These are phyloP conservation scores for Solanum virginianum DNA, from an alignment of 257 asterid species.

Conservation along the genomic window DNA sequence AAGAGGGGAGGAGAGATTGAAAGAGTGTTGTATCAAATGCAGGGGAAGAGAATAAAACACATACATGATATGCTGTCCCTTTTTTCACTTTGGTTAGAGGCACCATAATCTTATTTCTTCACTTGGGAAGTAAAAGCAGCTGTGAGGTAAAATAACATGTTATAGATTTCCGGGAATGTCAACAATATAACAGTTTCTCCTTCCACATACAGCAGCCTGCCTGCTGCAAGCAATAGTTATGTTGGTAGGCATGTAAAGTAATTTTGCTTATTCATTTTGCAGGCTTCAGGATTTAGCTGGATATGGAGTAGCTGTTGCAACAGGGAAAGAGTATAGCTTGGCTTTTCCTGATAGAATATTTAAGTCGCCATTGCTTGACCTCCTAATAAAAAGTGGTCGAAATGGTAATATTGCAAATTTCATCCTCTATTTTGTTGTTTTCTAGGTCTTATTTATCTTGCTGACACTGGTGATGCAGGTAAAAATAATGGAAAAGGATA, in stretches of 20 bases:
- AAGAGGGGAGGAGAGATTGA: background rate
- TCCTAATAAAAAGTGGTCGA: slow-evolving; percentile 78
- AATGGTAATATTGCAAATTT: slow-evolving; percentile 35
- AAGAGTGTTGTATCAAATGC: background rate
- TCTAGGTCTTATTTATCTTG: background rate
- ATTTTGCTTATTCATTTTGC: background rate
- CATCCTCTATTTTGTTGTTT: background rate
- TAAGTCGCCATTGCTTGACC: slow-evolving; percentile 55
- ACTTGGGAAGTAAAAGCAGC: background rate
- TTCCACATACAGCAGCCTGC: background rate
- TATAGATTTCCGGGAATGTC: background rate
- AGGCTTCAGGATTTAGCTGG: slow-evolving; percentile 98
- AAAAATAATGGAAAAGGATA: slow-evolving; percentile 90
- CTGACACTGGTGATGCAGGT: slow-evolving; percentile 35
- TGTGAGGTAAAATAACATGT: background rate
- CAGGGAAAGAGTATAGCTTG: slow-evolving; percentile 34
- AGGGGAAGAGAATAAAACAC: background rate
- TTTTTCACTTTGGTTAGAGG: background rate
- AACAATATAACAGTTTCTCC: background rate
- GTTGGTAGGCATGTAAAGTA: background rate
- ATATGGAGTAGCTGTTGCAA: slow-evolving; percentile 77
- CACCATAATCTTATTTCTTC: background rate
- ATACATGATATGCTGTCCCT: background rate
- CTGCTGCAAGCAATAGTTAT: background rate
- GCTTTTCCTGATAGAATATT: slow-evolving; percentile 75